Base-by-base conservation (phyloP, 2,329 filamentous ascomycete species). In the Chaetomiaceae sp. region DNA sequence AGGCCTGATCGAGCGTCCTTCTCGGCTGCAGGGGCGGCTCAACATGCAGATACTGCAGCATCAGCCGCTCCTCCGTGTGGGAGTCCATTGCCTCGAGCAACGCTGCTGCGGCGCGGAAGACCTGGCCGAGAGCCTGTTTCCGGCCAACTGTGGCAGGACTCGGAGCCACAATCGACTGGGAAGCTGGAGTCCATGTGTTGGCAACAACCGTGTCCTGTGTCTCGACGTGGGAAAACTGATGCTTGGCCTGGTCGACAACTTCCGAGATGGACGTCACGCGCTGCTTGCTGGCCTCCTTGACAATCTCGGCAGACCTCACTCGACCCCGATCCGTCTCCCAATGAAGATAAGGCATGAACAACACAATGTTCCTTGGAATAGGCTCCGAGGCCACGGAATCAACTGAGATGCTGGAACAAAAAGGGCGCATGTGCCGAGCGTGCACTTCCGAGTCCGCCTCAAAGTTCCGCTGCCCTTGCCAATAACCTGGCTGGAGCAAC, bases 1-100 rank as follows among this genome's bases (percentile, higher is more conserved):
- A 75, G 0, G 68, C 69, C 51, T 76, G 73, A 40, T 76, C 73
- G 0, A 76, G 61, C 0, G 73, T 76, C 0, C 74, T 60, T 0
- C 74, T 65, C 0, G 71, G 68, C 51, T 77, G 73, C 1, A 70
- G 58, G 5, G 67, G 71, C 0, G 69, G 62, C 1, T 70, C 54
- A 0, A 47, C 14, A 13, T 65, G 58, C 0, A 73, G 58, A 25
- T 68, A 70, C 3, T 60, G 55, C 10, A 64, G 51, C 2, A 71
- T 58, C 5, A 72, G 47, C 33, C 55, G 57, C 48, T 67, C 64
- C 42, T 73, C 70, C 0, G 61, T 57, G 21, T 67, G 66, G 3
- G 63, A 65, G 0, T 62, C 50, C 56, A 73, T 71, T 0, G 63
- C 65, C 44, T 72, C 69, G 19, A 65, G 63, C 0, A 73, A 58